Conservation (phyloP, 2,329 filamentous ascomycete species). For the Fusarium luffae region DNA sequence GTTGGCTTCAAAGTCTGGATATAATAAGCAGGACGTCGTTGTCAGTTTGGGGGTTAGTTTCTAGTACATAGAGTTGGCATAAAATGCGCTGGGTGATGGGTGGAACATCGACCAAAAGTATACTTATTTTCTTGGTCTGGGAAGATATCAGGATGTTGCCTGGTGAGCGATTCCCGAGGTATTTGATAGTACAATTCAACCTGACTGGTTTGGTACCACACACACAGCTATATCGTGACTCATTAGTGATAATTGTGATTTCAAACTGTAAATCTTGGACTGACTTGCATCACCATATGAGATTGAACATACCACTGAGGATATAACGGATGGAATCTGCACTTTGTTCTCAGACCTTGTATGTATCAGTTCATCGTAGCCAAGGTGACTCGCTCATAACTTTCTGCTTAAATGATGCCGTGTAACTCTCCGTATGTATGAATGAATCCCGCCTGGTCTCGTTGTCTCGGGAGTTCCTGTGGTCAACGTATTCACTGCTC, state of each 20-base stretch:
- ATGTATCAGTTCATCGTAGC: not conserved
- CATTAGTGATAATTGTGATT: not conserved
- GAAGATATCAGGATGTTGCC: slow-evolving; percentile 12
- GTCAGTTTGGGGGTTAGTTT: slow-evolving; percentile 30
- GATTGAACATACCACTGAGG: not conserved
- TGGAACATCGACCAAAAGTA: slow-evolving; percentile 32
- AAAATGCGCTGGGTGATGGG: slow-evolving; percentile 13
- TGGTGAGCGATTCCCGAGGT: slow-evolving; percentile 8
- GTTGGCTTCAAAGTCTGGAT: slow-evolving; percentile 34
- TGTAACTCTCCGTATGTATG: not conserved
- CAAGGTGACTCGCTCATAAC: not conserved
- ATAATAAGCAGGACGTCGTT: slow-evolving; percentile 39
- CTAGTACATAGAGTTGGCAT: slow-evolving; percentile 42
- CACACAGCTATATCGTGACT: not conserved
- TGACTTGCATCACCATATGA: not conserved
- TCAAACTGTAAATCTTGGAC: not conserved
- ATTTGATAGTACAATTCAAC: slow-evolving; percentile 28
- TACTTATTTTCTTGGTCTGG: slow-evolving; percentile 26
- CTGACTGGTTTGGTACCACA: slow-evolving; percentile 13
- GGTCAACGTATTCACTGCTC: too few relatives aligned
- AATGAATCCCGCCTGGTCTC: not conserved
- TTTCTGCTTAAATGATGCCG: not conserved
- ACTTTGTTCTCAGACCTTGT: not conserved
- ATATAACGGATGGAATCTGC: not conserved
- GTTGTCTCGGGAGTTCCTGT: too few relatives aligned